These are phyloP conservation scores for Colletotrichum sp. DNA, from an alignment of 2,329 filamentous ascomycete genomes.

Conservation along the genomic window DNA sequence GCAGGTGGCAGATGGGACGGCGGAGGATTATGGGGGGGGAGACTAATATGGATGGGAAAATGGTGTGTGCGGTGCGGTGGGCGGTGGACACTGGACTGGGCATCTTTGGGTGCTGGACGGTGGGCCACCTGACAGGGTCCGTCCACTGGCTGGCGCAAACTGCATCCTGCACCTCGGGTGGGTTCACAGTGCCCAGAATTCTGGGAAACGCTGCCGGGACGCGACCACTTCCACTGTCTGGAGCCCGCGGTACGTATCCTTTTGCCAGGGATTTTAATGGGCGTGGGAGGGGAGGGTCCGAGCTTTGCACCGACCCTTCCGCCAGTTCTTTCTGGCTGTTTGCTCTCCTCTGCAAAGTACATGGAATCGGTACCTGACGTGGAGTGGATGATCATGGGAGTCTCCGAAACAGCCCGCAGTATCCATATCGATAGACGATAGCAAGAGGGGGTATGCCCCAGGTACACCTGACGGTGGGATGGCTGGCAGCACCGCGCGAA, in stretches of 20 bases:
- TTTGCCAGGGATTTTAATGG: constrained; percentile 17
- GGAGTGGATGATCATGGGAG: constrained; percentile 47
- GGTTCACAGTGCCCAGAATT: constrained; percentile 3
- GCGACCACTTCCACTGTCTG: constrained; percentile 2
- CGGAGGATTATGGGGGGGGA: constrained; percentile 6
- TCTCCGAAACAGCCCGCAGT: constrained; percentile 24
- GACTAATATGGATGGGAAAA: background rate
- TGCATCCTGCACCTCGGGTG: constrained; percentile 9
- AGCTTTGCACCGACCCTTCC: constrained; percentile 18
- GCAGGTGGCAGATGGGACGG: constrained; percentile 18
- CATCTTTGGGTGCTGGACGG: background rate
- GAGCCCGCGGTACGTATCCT: background rate
- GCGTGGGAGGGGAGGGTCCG: background rate
- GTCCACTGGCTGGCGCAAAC: constrained; percentile 15
- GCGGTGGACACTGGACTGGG: background rate
- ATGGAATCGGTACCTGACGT: constrained; percentile 47
- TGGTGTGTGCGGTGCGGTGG: background rate
- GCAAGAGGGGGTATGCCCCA: background rate
- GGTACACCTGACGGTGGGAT: background rate
- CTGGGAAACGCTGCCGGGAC: background rate
- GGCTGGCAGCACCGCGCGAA: background rate
- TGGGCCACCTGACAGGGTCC: constrained; percentile 17
- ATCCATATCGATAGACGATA: background rate
- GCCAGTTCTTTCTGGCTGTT: background rate
- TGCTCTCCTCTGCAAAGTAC: background rate